Percentiles rank a stretch among this genome's conserved stretches.
phyloP scores from a whole-genome alignment of 1,284 basidiomycete genomes.

The Fomitiporia mediterranea region DNA sequence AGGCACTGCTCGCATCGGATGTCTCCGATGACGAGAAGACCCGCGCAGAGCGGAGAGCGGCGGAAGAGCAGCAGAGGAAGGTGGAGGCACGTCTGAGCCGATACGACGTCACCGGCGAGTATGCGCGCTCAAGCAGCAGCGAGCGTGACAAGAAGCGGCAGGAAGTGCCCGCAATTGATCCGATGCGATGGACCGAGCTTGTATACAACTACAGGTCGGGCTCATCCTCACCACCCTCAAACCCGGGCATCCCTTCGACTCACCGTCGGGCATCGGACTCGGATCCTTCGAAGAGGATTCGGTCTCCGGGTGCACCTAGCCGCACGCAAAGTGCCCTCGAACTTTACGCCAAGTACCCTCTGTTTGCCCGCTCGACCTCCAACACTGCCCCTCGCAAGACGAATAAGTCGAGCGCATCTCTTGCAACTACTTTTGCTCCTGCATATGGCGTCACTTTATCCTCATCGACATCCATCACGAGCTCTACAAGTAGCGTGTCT shows the following conservation, averaged over 20 bases:
- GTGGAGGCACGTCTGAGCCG: not conserved
- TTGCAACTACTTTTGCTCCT: slow-evolving; percentile 3
- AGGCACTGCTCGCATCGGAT: not conserved
- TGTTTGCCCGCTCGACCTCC: slow-evolving; percentile 6
- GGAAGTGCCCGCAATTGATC: not conserved
- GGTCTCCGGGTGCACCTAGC: not conserved
- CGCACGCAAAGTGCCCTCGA: slow-evolving; percentile 17
- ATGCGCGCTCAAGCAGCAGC: not conserved
- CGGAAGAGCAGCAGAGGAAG: slow-evolving; percentile 4
- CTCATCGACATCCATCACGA: not conserved
- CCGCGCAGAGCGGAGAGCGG: slow-evolving; percentile 1
- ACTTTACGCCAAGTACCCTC: slow-evolving; percentile 17
- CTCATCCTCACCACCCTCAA: not conserved
- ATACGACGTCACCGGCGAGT: slow-evolving; percentile 1
- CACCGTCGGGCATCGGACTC: slow-evolving; percentile 7
- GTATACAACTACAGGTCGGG: slow-evolving; percentile 2
- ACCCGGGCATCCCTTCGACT: not conserved
- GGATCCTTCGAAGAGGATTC: not conserved
- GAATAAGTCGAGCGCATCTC: not conserved
- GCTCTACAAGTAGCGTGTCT: not conserved
- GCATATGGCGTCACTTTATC: not conserved
- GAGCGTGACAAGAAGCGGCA: slow-evolving; percentile 8
- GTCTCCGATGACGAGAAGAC: not conserved
- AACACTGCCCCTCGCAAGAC: not conserved
- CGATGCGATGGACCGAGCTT: not conserved